phyloP scores from a whole-genome alignment of 495 filamentous ascomycete species.

The Aspergillus panamensis region DNA sequence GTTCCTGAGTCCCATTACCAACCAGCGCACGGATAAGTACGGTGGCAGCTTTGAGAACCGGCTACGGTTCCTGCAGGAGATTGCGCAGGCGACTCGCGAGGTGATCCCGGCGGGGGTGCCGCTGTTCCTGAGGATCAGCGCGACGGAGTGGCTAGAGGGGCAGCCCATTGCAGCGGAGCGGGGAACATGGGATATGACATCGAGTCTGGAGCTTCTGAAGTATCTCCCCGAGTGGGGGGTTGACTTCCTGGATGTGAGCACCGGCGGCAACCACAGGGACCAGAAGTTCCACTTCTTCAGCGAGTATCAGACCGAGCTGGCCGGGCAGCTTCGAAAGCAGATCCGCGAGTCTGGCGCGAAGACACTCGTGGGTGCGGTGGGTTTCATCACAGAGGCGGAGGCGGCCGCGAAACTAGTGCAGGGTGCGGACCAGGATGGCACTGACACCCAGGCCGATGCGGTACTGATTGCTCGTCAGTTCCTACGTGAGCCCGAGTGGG shows the following conservation, averaged over 20 bases:
- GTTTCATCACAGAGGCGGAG: conserved; percentile 62
- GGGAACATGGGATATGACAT: conserved; percentile 62
- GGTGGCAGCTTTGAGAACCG: conserved; percentile 58
- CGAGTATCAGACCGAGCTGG: conserved; percentile 63
- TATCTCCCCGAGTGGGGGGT: conserved; percentile 62
- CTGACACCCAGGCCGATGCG: conserved; percentile 54
- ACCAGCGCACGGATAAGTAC: conserved; percentile 59
- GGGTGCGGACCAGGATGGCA: conserved; percentile 43
- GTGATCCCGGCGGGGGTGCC: conserved; percentile 61
- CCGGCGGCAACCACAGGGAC: conserved; percentile 59
- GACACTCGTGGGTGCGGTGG: conserved; percentile 68
- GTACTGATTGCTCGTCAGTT: conserved; percentile 64
- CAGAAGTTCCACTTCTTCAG: conserved; percentile 55
- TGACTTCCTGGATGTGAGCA: conserved; percentile 73
- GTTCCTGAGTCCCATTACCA: conserved; percentile 60
- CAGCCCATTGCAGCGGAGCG: conserved; percentile 36
- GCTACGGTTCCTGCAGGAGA: conserved; percentile 51
- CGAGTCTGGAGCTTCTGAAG: conserved; percentile 60
- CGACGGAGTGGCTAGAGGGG: conserved; percentile 70
- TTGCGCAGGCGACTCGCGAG: conserved; percentile 49
- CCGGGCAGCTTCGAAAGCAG: conserved; percentile 54
- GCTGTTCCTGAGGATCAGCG: conserved; percentile 65
- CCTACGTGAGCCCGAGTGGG: conserved; percentile 65
- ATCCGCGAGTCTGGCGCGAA: conserved; percentile 52
- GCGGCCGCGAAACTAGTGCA: conserved; percentile 57